Percentiles rank a stretch among this genome's conserved stretches.
Conservation (phyloP, 345 rosid genomes). For the Angophora floribunda region DNA sequence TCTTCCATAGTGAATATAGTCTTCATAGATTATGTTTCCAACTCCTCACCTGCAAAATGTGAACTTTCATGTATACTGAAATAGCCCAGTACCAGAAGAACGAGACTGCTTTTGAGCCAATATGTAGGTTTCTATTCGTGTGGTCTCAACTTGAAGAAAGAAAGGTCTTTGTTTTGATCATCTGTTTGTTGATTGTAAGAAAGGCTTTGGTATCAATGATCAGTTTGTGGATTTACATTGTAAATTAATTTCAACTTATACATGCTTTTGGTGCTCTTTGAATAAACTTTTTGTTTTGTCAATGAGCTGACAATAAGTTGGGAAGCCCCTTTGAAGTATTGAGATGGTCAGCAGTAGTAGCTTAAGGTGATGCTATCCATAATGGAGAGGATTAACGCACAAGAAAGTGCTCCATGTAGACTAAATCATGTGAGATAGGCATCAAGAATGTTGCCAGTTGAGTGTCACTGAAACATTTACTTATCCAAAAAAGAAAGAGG, state of each 20-base stretch:
- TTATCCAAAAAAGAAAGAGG: background rate
- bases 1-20: background rate
- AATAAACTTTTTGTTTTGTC: background rate
- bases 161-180: background rate
- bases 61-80: background rate
- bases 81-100: background rate
- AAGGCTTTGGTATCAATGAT: background rate
- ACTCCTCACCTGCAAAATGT: background rate
- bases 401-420: background rate
- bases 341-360: background rate
- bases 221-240: background rate
- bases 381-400: background rate
- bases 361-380: background rate
- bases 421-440: background rate
- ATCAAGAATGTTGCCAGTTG: background rate
- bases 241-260: too few species aligned
- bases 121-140: background rate
- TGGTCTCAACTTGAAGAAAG: background rate
- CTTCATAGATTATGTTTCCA: background rate
- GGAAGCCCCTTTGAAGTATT: background rate
- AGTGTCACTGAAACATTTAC: background rate
- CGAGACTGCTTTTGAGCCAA: background rate
- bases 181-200: background rate
- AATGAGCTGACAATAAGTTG: background rate
- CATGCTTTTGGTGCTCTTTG: background rate